phyloP scores from a whole-genome alignment of 768 basidiomycete species.

The Russula lepida region DNA sequence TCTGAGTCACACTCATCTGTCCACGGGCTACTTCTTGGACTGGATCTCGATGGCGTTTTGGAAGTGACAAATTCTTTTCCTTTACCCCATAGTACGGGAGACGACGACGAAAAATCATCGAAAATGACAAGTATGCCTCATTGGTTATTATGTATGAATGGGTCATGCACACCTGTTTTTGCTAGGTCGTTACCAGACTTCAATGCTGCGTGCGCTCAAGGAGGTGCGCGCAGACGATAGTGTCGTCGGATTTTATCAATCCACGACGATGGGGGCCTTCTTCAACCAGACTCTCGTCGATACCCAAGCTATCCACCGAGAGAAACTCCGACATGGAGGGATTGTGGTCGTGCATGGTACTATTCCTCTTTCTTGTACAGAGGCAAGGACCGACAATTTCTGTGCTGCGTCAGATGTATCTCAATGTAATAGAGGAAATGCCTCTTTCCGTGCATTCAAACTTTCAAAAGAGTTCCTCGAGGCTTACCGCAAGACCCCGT shows the following conservation, averaged over 20 bases:
- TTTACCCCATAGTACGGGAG: constrained; percentile 59
- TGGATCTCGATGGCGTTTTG: constrained; percentile 85
- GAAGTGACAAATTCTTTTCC: constrained; percentile 91
- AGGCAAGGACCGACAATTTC: neutral
- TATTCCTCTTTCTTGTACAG: constrained; percentile 1
- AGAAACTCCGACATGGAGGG: constrained; percentile 78
- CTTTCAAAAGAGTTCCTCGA: constrained; percentile 73
- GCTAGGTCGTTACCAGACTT: constrained; percentile 69
- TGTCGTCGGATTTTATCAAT: constrained; percentile 91
- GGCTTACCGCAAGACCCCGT: constrained; percentile 75
- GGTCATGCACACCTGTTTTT: neutral
- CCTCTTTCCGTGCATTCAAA: constrained; percentile 83
- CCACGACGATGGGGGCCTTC: constrained; percentile 77
- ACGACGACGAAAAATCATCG: constrained; percentile 76
- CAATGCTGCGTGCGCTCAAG: constrained; percentile 80
- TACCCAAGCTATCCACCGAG: constrained; percentile 78
- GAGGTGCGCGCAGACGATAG: constrained; percentile 90
- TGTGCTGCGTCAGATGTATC: constrained; percentile 49
- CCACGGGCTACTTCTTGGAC: constrained; percentile 79
- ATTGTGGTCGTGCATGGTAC: constrained; percentile 78
- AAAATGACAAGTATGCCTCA: constrained; percentile 58
- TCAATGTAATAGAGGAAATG: constrained; percentile 71
- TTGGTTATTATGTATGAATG: neutral
- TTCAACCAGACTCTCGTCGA: constrained; percentile 75
- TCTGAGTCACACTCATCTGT: constrained; percentile 70